Evolutionary conservation across 768 basidiomycete genomes (phyloP), one percentile per base, ranked within the genome.

Genomic region (Suillus weaverae): DNA sequence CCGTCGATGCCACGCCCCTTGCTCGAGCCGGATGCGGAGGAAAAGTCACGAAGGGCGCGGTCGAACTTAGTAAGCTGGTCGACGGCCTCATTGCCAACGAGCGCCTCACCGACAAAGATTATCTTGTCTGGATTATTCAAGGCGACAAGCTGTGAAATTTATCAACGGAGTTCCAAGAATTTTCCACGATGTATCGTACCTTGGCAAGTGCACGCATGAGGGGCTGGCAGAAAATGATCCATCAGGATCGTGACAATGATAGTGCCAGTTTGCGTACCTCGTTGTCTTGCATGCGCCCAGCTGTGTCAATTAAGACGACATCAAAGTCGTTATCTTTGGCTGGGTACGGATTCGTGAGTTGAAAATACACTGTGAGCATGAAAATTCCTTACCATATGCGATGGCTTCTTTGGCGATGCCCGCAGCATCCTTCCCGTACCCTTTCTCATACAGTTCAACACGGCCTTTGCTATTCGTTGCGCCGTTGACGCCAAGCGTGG

Each of bases 371-470:
- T 44, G 35, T 54, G 65, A 13, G 51, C 36, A 39, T 22, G 43
- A 26, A 30, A 18, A 43, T 22, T 9, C 73, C 85, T 60, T 71
- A 94, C 95, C 97, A 76, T 94, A 91, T 14, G 85, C 78, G 62
- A 99, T 93, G 32, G 97, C 97, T 74, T 99, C 97, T 75, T 89
- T 95, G 4, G 96, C 97, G 60, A 99, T 99, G 9, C 92, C 94
- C 32, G 97, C 97, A n/a, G 97, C 96, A 71, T 99, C 97, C 78
- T 98, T 99, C 3, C 97, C 97, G 74, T 99, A 99, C 2, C 97
- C 97, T 66, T 90, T 86, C 78, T 99, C 97, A 73, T 91, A 99
- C 55, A 99, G 81, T 78, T 99, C 97, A 41, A 99, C 93, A 60
- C 88, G 84, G 10, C 87, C 85, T 74, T 88, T 90, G 72, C 86